Percentiles rank a stretch among this genome's conserved stretches.
Evolutionary conservation across 768 basidiomycete genomes (phyloP).

Genomic region (Boletus coccyginus): DNA sequence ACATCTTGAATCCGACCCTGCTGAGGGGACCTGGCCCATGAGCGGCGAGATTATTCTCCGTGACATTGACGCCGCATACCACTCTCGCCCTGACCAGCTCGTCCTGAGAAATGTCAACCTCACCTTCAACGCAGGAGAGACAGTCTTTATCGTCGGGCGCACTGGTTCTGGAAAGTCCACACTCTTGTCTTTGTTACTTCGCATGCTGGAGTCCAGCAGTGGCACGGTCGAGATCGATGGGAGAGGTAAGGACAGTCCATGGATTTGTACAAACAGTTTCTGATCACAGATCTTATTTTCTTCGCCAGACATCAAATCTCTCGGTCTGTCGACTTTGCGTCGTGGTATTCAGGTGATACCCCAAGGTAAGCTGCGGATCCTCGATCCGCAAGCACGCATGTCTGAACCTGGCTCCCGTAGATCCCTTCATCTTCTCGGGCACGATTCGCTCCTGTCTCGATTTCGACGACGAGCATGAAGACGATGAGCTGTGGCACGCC

Average conservation of each 20-base stretch:
- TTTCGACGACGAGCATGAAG: conserved; percentile 22
- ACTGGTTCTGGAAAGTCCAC: conserved; percentile 79
- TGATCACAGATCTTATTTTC: conserved; percentile 46
- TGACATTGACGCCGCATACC: conserved; percentile 67
- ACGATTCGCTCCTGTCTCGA: conserved; percentile 30
- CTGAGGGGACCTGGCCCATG: conserved; percentile 19
- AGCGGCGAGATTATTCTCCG: conserved; percentile 64
- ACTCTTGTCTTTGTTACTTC: conserved; percentile 59
- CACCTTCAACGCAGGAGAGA: conserved; percentile 67
- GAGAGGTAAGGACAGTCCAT: conserved; percentile 33
- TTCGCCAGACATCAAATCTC: conserved; percentile 81
- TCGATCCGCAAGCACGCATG: not conserved
- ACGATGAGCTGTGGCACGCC: conserved; percentile 39
- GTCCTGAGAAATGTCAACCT: conserved; percentile 59
- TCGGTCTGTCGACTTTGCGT: conserved; percentile 45
- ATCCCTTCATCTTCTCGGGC: conserved; percentile 34
- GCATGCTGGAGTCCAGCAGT: conserved; percentile 70
- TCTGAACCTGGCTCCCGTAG: conserved; percentile 6
- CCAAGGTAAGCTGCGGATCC: conserved; percentile 17
- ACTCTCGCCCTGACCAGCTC: conserved; percentile 61
- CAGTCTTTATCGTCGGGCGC: conserved; percentile 74
- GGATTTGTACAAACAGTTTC: conserved; percentile 55
- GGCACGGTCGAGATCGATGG: conserved; percentile 81
- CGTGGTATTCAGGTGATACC: conserved; percentile 31
- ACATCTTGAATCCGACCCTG: conserved; percentile 21